Percentiles rank a stretch among this genome's conserved stretches.
phyloP scores from a whole-genome alignment of 306 rosid genomes.

The Vigna angularis region DNA sequence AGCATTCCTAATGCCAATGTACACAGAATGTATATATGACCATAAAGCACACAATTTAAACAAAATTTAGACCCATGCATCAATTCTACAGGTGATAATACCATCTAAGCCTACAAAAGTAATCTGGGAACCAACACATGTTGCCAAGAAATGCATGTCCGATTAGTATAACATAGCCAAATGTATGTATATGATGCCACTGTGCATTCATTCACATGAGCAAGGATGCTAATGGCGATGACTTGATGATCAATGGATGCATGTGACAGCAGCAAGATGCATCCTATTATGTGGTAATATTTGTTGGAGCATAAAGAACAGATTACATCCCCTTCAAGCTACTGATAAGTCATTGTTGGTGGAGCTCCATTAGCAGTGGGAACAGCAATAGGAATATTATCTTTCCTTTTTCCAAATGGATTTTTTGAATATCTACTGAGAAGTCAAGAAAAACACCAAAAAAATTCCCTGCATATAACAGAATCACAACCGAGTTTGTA shows the following conservation, averaged over 20 bases:
- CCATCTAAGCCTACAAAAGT: constrained; percentile 55
- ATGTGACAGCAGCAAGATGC: constrained; percentile 98
- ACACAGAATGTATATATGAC: constrained; percentile 58
- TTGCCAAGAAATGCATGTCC: constrained; percentile 81
- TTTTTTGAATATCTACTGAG: constrained; percentile 83
- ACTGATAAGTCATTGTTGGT: constrained; percentile 79
- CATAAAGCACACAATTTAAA: constrained; percentile 53
- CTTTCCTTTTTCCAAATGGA: constrained; percentile 97
- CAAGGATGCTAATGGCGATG: constrained; percentile 90
- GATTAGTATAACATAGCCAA: constrained; percentile 70
- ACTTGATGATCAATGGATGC: constrained; percentile 98
- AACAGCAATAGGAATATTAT: constrained; percentile 59
- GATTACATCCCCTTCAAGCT: constrained; percentile 98
- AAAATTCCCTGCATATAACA: constrained; percentile 21
- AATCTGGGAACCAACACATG: constrained; percentile 61
- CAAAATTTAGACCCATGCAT: constrained; percentile 70
- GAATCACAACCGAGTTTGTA: constrained; percentile 16
- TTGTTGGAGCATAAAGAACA: constrained; percentile 83
- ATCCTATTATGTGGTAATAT: constrained; percentile 85
- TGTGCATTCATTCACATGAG: constrained; percentile 84
- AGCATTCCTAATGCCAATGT: constrained; percentile 67
- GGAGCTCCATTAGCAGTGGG: constrained; percentile 76
- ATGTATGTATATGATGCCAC: constrained; percentile 92
- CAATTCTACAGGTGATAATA: constrained; percentile 58
- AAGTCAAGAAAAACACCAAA: constrained; percentile 67